phyloP scores from a whole-genome alignment of 495 filamentous ascomycete genomes.

The Endocarpon pusillum region DNA sequence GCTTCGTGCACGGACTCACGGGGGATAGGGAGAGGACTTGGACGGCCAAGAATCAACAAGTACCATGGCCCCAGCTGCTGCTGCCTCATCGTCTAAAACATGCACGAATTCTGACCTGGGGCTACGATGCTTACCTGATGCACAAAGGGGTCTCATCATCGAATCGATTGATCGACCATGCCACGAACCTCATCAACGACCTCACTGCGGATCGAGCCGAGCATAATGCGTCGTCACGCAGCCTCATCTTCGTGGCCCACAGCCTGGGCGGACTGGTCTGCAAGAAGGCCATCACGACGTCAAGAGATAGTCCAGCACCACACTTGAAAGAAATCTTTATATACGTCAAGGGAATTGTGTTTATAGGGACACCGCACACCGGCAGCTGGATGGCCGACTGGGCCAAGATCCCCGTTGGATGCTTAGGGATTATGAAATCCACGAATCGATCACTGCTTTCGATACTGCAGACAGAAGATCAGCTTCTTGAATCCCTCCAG shows the following conservation, averaged over 20 bases:
- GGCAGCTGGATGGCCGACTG: conserved; percentile 20
- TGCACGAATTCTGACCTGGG: conserved; percentile 16
- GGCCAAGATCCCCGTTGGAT: conserved; percentile 8
- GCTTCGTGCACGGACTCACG: conserved; percentile 19
- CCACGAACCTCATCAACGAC: conserved; percentile 6
- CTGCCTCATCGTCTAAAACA: conserved; percentile 8
- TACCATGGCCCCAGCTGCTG: conserved; percentile 14
- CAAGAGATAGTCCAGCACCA: conserved; percentile 3
- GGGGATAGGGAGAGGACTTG: conserved; percentile 16
- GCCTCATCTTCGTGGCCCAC: conserved; percentile 11
- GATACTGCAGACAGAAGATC: conserved; percentile 7
- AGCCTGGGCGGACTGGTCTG: conserved; percentile 14
- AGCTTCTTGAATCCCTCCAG: conserved; percentile 11
- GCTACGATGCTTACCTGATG: conserved; percentile 17
- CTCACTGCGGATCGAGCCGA: conserved; percentile 3
- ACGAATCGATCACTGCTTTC: conserved; percentile 9
- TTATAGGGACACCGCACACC: conserved; percentile 25
- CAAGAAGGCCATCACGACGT: conserved; percentile 8
- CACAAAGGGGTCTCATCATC: conserved; percentile 5
- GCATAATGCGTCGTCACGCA: conserved; percentile 5
- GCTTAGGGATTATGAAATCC: conserved; percentile 9
- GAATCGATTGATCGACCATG: conserved; percentile 6
- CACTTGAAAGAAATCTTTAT: conserved; percentile 16
- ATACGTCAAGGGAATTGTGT: conserved; percentile 19
- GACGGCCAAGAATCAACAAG: conserved; percentile 7